Base-by-base conservation (phyloP, 768 basidiomycete species). In the Panaeolus papilionaceus region DNA sequence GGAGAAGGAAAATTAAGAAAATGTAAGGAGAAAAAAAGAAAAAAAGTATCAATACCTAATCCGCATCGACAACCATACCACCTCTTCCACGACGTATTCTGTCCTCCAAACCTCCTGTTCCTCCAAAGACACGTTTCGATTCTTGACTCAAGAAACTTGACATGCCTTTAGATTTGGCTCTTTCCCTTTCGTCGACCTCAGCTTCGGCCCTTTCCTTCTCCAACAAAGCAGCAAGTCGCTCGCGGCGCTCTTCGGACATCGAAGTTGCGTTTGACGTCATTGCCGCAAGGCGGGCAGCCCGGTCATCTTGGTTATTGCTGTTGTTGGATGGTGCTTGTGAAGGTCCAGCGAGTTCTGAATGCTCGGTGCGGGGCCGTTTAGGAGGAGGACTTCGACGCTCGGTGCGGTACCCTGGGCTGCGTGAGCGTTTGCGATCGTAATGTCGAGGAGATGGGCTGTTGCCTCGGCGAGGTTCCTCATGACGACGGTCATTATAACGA, bases 231-330 rank as follows among this genome's bases (percentile, higher is more conserved):
- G 88, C 82, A 10, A 99, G 81, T 23, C 92, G 88, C 69, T 89
- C 86, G 68, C 91, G 87, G 28, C 96, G 89, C 54, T 95, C 89
- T 0, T 78, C 76, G 58, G 87, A 85, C 81, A 95, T 84, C 8
- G 78, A 77, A n/a, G 82, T 77, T 0, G 97, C 97, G 67, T 91
- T 88, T 1, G 85, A 79, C 26, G 90, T 79, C 97, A 99, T 99
- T 4, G 95, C 92, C 0, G 94, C 96, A 37, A 99, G 82, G n/a
- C 93, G 90, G 33, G 93, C 92, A 3, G 90, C 89, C 39, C 96
- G 91, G 37, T 90, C 91, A 63, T 71, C 67, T 62, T 76, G 71
- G 39, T 74, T 63, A 1, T 61, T 49, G 23, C 51, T 49, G 23
- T 45, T 45, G 40, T 54, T 67, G 49, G 63, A 8, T 38, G 62